These are phyloP conservation scores for Aspergillus campestris DNA, from an alignment of 495 filamentous ascomycete genomes.

Conservation along the genomic window DNA sequence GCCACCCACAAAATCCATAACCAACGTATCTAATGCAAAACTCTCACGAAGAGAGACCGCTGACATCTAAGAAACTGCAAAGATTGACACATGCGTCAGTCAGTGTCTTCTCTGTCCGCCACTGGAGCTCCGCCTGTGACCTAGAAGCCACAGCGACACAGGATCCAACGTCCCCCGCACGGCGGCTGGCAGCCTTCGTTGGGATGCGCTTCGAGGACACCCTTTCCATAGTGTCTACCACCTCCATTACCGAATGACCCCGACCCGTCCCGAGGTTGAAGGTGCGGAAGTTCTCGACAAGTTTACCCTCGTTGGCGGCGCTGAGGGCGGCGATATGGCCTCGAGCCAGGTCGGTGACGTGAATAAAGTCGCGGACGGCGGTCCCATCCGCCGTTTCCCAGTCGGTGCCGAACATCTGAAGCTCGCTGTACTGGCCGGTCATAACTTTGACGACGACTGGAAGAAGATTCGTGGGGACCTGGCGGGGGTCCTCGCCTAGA, in stretches of 20 bases:
- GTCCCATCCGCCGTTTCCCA: conserved; percentile 58
- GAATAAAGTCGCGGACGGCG: conserved; percentile 50
- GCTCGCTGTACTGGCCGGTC: conserved; percentile 41
- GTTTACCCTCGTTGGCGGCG: conserved; percentile 26
- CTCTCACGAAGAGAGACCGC: conserved; percentile 22
- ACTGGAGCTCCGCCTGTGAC: conserved; percentile 77
- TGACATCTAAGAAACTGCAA: conserved; percentile 55
- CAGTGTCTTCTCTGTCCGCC: conserved; percentile 78
- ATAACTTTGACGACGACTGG: conserved; percentile 54
- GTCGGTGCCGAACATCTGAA: conserved; percentile 55
- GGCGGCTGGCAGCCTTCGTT: conserved; percentile 60
- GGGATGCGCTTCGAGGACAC: conserved; percentile 33
- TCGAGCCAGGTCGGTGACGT: conserved; percentile 56
- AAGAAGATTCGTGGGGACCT: conserved; percentile 54
- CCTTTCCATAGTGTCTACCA: conserved; percentile 39
- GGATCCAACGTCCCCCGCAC: conserved; percentile 73
- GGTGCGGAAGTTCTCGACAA: conserved; percentile 39
- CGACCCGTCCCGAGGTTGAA: conserved; percentile 47
- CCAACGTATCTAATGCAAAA: background rate
- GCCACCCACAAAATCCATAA: background rate
- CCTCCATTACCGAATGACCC: conserved; percentile 44
- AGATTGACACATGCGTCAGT: conserved; percentile 78
- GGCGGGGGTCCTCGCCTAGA: conserved; percentile 57
- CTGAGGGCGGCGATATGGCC: conserved; percentile 54
- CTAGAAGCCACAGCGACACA: conserved; percentile 71